phyloP scores from a whole-genome alignment of 148 eudicot genomes.

The Persicaria maculosa region DNA sequence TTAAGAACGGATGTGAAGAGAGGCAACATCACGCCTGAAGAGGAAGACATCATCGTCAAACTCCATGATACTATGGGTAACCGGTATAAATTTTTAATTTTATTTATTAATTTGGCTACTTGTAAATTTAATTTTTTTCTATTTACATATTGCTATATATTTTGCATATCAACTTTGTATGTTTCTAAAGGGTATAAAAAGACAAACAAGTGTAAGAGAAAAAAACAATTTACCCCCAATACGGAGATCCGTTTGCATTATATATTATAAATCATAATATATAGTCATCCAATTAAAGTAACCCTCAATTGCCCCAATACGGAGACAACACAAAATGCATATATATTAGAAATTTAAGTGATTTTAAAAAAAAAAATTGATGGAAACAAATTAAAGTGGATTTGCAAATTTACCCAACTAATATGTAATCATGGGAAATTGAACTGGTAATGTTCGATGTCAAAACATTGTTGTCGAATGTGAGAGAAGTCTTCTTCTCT shows the following conservation, averaged over 20 bases:
- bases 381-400: no score
- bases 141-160: not conserved
- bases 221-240: no score
- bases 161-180: not conserved
- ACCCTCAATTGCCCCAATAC: not conserved
- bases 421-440: no score
- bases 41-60: constrained; percentile 53
- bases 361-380: not conserved
- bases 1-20: constrained; percentile 52
- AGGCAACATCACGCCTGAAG: constrained; percentile 64
- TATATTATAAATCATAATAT: no score
- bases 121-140: not conserved
- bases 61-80: constrained; percentile 43
- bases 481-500: no score
- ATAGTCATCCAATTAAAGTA: no score
- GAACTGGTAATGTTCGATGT: no score
- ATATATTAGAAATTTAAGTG: not conserved
- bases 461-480: no score
- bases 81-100: not conserved
- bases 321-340: not conserved
- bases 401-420: no score
- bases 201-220: no score
- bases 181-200: no score
- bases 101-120: not conserved
- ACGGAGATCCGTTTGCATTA: no score